Evolutionary conservation across 2,329 filamentous ascomycete species (phyloP).

Genomic region (Fusarium clavum): DNA sequence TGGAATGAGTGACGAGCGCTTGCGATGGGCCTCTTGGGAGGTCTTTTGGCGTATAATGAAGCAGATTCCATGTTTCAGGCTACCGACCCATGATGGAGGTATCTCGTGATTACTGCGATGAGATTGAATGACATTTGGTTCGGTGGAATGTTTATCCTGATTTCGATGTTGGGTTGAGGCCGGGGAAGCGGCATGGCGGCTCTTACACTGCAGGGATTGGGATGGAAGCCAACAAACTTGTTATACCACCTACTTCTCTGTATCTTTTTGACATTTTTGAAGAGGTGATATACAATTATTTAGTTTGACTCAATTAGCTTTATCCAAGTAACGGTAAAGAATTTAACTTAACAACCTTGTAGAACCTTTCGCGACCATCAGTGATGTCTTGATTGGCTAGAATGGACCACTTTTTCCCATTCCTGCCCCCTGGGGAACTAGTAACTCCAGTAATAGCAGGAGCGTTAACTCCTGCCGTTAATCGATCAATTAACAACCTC

Average conservation of each 20-base stretch:
- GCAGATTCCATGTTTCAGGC: conserved; percentile 41
- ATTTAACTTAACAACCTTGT: not conserved
- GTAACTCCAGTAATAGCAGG: not conserved
- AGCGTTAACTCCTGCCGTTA: not conserved
- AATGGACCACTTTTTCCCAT: not conserved
- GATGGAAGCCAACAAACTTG: not conserved
- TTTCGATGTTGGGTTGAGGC: not conserved
- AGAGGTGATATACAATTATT: accelerated
- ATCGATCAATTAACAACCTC: not conserved
- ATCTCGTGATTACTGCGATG: not conserved
- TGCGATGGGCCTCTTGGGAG: conserved; percentile 6
- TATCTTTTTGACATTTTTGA: accelerated
- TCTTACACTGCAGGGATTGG: not conserved
- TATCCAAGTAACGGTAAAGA: accelerated
- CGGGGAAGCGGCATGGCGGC: not conserved
- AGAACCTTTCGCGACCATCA: accelerated
- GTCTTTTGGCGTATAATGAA: conserved; percentile 37
- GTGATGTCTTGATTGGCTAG: not conserved
- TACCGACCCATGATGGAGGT: not conserved
- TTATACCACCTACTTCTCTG: not conserved
- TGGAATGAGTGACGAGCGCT: conserved; percentile 30
- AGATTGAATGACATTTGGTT: not conserved
- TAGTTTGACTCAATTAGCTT: accelerated
- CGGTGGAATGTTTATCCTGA: not conserved
- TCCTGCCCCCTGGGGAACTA: not conserved